A percentile compares a stretch with the other conserved stretches of the same genome.
Conservation (phyloP, 2,329 filamentous ascomycete species). For the Rhexocercosporidium sp. region DNA sequence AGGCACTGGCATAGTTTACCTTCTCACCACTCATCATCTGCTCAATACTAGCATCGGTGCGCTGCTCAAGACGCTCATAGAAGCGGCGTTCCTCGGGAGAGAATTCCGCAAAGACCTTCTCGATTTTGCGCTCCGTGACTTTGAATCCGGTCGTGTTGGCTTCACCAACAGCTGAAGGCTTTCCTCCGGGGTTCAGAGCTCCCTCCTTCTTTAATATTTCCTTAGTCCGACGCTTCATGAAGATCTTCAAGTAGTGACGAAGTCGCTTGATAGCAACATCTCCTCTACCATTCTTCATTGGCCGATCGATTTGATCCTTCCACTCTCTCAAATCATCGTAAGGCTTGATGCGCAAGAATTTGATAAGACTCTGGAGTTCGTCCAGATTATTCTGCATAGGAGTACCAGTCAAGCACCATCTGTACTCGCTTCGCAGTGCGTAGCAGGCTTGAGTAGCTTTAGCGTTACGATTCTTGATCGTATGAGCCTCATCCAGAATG, state of each 20-base stretch:
- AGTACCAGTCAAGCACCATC: conserved; percentile 96
- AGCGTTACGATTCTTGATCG: conserved; percentile 96
- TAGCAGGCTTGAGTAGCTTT: conserved; percentile 94
- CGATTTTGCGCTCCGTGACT: conserved; percentile 88
- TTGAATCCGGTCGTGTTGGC: conserved; percentile 74
- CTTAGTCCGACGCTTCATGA: conserved; percentile 99
- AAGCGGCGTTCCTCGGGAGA: conserved; percentile 81
- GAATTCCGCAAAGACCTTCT: conserved; percentile 79
- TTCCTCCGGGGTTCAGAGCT: conserved; percentile 77
- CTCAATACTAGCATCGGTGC: conserved; percentile 85
- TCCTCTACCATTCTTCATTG: conserved; percentile 88
- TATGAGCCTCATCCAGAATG: conserved; percentile 95
- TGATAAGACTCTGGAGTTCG: conserved; percentile 91
- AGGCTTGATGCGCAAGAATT: conserved; percentile 89
- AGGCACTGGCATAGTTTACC: conserved; percentile 89
- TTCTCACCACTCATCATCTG: conserved; percentile 82
- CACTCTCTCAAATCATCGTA: conserved; percentile 86
- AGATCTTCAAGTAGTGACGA: conserved; percentile 84
- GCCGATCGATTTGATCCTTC: conserved; percentile 88
- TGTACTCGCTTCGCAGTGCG: conserved; percentile 81
- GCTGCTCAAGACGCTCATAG: conserved; percentile 81
- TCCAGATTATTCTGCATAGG: conserved; percentile 99
- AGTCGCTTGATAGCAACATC: conserved; percentile 87
- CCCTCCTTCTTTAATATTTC: conserved; percentile 91
- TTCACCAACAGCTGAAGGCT: conserved; percentile 52